phyloP scores from a whole-genome alignment of 495 filamentous ascomycete species.

The Ramalina intermedia region DNA sequence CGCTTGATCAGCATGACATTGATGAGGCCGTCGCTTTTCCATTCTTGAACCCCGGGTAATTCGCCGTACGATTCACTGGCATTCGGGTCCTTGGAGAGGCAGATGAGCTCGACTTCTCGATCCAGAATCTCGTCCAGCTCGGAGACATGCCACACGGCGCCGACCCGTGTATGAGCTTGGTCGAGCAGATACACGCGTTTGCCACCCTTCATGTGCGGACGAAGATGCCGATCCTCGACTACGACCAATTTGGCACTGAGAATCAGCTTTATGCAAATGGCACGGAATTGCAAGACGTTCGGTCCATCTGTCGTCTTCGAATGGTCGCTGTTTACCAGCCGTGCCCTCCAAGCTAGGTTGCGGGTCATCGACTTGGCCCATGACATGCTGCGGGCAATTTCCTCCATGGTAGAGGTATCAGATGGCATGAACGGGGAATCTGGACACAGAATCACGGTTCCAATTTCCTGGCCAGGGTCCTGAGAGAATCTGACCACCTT shows the following conservation, averaged over 20 bases:
- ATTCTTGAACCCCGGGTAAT: not conserved
- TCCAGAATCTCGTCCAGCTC: not conserved
- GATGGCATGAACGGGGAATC: not conserved
- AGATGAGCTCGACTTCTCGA: not conserved
- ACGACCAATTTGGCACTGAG: not conserved
- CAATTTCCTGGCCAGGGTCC: not conserved
- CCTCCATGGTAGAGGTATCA: not conserved
- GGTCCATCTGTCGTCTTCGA: slow-evolving; percentile 1
- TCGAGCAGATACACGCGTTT: not conserved
- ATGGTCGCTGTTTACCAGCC: not conserved
- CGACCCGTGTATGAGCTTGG: not conserved
- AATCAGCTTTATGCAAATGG: not conserved
- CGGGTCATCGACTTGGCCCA: not conserved
- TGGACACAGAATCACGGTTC: not conserved
- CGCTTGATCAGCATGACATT: slow-evolving; percentile 6
- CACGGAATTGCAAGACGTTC: not conserved
- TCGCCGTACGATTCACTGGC: not conserved
- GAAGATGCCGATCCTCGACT: not conserved
- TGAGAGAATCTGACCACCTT: not conserved
- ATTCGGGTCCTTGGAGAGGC: not conserved
- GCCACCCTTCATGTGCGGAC: not conserved
- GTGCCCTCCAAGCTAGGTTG: not conserved
- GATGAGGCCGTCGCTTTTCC: not conserved
- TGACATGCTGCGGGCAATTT: not conserved
- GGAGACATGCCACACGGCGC: slow-evolving; percentile 1